phyloP scores from a whole-genome alignment of 306 rosid genomes.

The Pyrus pyrifolia region DNA sequence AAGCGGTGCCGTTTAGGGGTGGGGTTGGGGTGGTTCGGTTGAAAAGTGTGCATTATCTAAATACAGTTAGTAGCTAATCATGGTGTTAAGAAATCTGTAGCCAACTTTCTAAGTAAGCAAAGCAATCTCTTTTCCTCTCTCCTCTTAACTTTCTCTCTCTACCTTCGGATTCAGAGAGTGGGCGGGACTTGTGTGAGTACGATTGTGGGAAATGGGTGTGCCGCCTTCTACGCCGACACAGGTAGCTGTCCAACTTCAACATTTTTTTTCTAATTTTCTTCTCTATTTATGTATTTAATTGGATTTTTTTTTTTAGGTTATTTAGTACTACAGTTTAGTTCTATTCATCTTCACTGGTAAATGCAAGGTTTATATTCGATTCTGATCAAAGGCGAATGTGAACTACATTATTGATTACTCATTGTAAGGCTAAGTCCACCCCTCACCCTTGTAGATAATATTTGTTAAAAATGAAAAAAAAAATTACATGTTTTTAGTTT shows the following conservation, averaged over 20 bases:
- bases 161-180: neutral
- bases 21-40: neutral
- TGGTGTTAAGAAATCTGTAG: neutral
- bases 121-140: neutral
- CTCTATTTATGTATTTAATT: neutral
- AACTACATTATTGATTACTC: too few relatives aligned
- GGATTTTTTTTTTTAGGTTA: too few relatives aligned
- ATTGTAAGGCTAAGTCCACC: too few relatives aligned
- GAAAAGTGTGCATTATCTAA: neutral
- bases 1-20: neutral
- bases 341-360: too few relatives aligned
- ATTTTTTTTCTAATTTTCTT: conserved; percentile 16
- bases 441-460: too few relatives aligned
- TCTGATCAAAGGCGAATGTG: rapidly evolving
- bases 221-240: conserved; percentile 33
- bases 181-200: neutral
- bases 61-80: neutral
- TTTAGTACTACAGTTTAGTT: rapidly evolving
- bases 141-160: too few relatives aligned
- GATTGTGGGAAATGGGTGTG: neutral
- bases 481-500: too few relatives aligned
- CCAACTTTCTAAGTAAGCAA: neutral
- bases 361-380: rapidly evolving
- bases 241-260: conserved; percentile 28
- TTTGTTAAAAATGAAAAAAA: too few relatives aligned